These are phyloP conservation scores for Wickerhamomyces sp. DNA, from an alignment of 1,139 yeast species.

Conservation along the genomic window DNA sequence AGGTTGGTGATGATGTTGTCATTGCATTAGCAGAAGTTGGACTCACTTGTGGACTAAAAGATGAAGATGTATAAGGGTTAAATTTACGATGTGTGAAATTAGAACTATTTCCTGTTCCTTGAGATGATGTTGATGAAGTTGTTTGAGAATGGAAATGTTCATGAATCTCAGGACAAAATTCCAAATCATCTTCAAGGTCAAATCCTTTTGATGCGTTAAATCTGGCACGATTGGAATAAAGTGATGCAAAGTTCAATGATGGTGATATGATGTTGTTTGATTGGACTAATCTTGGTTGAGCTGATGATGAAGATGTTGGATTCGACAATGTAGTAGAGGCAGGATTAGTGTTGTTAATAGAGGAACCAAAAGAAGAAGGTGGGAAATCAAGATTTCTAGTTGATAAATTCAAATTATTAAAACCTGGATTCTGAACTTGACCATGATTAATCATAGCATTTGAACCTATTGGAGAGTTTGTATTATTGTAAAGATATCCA, in stretches of 20 bases:
- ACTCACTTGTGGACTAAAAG: conserved; percentile 42
- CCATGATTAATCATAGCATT: conserved; percentile 13
- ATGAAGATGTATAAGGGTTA: conserved; percentile 56
- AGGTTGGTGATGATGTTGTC: conserved; percentile 21
- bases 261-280: conserved; percentile 14
- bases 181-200: conserved; percentile 61
- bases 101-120: not conserved
- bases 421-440: conserved; percentile 6
- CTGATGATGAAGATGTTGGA: not conserved
- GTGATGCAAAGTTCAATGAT: conserved; percentile 19
- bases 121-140: conserved; percentile 3
- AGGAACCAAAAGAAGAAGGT: not conserved
- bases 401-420: conserved; percentile 21
- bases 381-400: conserved; percentile 4
- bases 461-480: conserved; percentile 13
- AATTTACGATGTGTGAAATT: conserved; percentile 33
- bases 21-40: conserved; percentile 19
- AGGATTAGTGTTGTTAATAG: not conserved
- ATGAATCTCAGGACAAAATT: conserved; percentile 58
- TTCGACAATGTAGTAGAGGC: not conserved
- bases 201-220: conserved; percentile 46
- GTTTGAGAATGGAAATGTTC: conserved; percentile 1
- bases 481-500: conserved; percentile 6
- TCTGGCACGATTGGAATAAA: conserved; percentile 23
- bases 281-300: conserved; percentile 1